Evolutionary conservation across 2,329 filamentous ascomycete species (phyloP).

Genomic region (Neurospora sp.): DNA sequence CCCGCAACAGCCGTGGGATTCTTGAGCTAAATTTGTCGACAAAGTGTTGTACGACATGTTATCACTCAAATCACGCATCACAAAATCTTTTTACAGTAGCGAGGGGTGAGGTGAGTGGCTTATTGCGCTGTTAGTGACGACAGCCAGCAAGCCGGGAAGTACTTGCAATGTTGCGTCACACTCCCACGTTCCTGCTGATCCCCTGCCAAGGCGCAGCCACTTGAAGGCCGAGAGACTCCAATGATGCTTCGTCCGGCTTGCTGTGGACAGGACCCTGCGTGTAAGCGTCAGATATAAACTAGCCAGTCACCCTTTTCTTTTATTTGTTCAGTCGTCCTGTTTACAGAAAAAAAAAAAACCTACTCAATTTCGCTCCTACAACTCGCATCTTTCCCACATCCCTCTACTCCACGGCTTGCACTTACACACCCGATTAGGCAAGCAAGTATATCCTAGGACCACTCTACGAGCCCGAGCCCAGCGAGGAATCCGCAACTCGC

Average conservation of each 20-base stretch:
- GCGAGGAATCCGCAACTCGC: constrained; percentile 42
- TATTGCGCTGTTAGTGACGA: background rate
- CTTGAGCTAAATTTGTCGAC: no score
- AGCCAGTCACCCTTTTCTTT: background rate
- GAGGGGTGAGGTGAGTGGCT: no score
- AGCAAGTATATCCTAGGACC: constrained; percentile 59
- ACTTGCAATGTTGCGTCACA: constrained; percentile 6
- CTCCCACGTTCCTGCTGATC: constrained; percentile 1
- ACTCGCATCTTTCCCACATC: background rate
- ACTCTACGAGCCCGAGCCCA: constrained; percentile 56
- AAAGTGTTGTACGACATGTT: no score
- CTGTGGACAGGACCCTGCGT: background rate
- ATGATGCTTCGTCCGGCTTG: background rate
- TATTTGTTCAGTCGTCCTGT: background rate
- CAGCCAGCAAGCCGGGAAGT: background rate
- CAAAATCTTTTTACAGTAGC: no score
- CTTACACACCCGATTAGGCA: constrained; percentile 35
- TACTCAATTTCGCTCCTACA: background rate
- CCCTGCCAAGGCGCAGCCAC: constrained; percentile 4
- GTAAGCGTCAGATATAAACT: background rate
- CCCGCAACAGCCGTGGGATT: no score
- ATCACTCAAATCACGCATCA: no score
- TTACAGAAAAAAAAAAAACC: background rate
- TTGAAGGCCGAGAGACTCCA: background rate
- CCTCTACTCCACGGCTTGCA: background rate